phyloP scores from a whole-genome alignment of 2,329 filamentous ascomycete species.

The Geosmithia morbida region DNA sequence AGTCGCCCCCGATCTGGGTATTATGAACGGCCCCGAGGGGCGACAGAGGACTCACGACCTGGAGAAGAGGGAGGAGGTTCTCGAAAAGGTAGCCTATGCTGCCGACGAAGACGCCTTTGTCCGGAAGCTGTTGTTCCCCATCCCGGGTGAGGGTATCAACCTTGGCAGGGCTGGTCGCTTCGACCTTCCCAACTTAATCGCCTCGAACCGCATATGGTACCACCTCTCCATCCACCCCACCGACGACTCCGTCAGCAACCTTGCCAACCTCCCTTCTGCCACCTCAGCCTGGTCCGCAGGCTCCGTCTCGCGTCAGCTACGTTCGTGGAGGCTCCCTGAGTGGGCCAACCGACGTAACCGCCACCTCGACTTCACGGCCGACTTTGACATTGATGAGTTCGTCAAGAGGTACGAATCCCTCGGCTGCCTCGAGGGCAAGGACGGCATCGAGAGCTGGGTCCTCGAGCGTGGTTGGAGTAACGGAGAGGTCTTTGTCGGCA shows the following conservation, averaged over 20 bases:
- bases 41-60: constrained; percentile 64
- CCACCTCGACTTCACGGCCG: constrained; percentile 86
- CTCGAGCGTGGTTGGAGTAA: constrained; percentile 97
- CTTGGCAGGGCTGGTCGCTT: constrained; percentile 67
- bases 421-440: constrained; percentile 78
- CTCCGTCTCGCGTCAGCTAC: constrained; percentile 80
- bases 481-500: constrained; percentile 82
- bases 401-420: constrained; percentile 66
- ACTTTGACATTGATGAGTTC: constrained; percentile 93
- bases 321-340: constrained; percentile 85
- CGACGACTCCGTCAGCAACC: constrained; percentile 62
- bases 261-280: constrained; percentile 57
- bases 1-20: constrained; percentile 65
- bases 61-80: constrained; percentile 67
- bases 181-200: constrained; percentile 59
- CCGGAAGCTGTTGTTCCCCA: constrained; percentile 66
- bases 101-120: constrained; percentile 73
- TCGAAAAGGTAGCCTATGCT: constrained; percentile 79
- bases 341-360: constrained; percentile 93
- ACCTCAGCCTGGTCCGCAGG: constrained; percentile 89
- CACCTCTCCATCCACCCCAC: constrained; percentile 86
- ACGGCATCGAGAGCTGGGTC: constrained; percentile 89
- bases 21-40: constrained; percentile 50
- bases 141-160: constrained; percentile 63
- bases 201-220: constrained; percentile 87